Evolutionary conservation across 176 grass and related monocot genomes (phyloP).

Genomic region (Rhynchospora breviuscula): DNA sequence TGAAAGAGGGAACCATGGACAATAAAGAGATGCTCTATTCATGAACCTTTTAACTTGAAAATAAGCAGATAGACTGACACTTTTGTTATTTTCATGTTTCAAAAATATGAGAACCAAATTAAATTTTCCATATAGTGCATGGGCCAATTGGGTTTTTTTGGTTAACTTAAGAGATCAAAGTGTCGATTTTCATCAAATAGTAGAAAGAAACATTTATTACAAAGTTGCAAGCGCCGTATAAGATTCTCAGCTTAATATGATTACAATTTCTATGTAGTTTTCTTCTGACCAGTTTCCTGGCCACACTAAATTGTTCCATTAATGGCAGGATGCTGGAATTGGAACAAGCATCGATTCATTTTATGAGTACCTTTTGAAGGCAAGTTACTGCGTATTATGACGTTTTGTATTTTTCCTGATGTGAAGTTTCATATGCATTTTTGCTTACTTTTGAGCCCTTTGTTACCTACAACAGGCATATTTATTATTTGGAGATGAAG

Average conservation of each 20-base stretch:
- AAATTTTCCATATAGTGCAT: neutral
- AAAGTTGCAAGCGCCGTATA: no score
- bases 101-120: neutral
- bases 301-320: neutral
- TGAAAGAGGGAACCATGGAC: neutral
- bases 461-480: constrained; percentile 62
- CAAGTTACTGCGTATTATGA: constrained; percentile 17
- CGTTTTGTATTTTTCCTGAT: neutral
- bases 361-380: constrained; percentile 99
- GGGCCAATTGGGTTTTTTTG: neutral
- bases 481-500: constrained; percentile 97
- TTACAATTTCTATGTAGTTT: neutral
- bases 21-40: neutral
- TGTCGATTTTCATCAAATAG: neutral
- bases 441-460: constrained; percentile 3
- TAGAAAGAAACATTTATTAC: neutral
- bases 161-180: neutral
- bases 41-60: neutral
- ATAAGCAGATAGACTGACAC: neutral
- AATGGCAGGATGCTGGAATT: constrained; percentile 80
- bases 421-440: constrained; percentile 11
- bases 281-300: neutral
- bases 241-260: neutral
- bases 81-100: neutral
- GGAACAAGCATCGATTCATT: constrained; percentile 98